Evolutionary conservation across 2,329 filamentous ascomycete species (phyloP).

Genomic region (Exophiala aquamarina): DNA sequence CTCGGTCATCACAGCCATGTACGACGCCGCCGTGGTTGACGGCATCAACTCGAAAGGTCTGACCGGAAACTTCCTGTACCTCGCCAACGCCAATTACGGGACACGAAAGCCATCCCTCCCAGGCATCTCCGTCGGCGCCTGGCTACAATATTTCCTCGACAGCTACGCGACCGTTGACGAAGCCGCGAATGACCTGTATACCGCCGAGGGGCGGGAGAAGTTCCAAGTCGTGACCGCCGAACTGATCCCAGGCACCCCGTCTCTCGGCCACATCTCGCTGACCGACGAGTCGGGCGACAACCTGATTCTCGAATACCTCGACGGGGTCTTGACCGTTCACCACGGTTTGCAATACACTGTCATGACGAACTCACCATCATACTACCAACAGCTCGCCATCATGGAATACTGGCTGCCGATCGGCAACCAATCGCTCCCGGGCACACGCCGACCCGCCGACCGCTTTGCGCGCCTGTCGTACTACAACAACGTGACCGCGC

Average conservation of each 20-base stretch:
- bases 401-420: conserved; percentile 7
- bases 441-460: conserved; percentile 3
- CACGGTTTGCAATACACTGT: conserved; percentile 7
- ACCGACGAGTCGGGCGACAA: conserved; percentile 6
- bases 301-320: conserved; percentile 6
- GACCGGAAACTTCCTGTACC: conserved; percentile 4
- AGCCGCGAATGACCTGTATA: conserved; percentile 5
- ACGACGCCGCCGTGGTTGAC: conserved; percentile 3
- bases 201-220: neutral
- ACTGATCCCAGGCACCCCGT: conserved; percentile 4
- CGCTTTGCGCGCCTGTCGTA: conserved; percentile 6
- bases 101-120: conserved; percentile 1
- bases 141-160: conserved; percentile 12
- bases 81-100: conserved; percentile 4
- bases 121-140: conserved; percentile 1
- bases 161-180: conserved; percentile 7
- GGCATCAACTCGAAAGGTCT: conserved; percentile 6
- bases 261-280: conserved; percentile 2
- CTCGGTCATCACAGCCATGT: conserved; percentile 3
- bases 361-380: conserved; percentile 5
- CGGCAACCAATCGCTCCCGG: conserved; percentile 5
- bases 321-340: conserved; percentile 3
- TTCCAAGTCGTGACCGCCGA: conserved; percentile 3
- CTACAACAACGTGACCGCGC: conserved; percentile 4
- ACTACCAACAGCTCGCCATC: conserved; percentile 8